Evolutionary conservation across 768 basidiomycete genomes (phyloP).

Genomic region (Lentinula sp.): DNA sequence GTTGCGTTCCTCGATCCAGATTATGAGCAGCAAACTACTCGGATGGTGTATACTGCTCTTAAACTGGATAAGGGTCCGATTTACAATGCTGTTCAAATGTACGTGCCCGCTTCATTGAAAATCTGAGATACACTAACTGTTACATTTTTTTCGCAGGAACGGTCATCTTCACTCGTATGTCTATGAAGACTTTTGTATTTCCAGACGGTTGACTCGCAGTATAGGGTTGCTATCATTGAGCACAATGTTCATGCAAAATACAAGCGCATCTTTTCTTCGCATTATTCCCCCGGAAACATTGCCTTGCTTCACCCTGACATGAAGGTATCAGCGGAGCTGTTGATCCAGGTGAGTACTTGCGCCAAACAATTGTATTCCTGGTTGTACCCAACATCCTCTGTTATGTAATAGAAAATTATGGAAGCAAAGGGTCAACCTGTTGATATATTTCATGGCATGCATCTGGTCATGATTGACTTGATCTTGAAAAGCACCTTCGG

Average conservation of each 20-base stretch:
- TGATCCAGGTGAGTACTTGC: conserved; percentile 46
- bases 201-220: conserved; percentile 14
- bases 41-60: conserved; percentile 66
- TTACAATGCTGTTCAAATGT: conserved; percentile 80
- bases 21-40: conserved; percentile 32
- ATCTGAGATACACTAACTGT: conserved; percentile 10
- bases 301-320: conserved; percentile 67
- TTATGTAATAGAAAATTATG: conserved; percentile 35
- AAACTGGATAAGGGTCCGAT: conserved; percentile 79
- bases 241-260: conserved; percentile 63
- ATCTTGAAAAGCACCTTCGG: conserved; percentile 60
- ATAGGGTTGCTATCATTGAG: conserved; percentile 76
- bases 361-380: not conserved
- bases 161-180: conserved; percentile 78
- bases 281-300: conserved; percentile 62
- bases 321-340: conserved; percentile 51
- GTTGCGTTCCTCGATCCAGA: conserved; percentile 71
- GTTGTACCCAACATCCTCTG: not conserved
- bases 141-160: conserved; percentile 41
- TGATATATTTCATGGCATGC: conserved; percentile 67
- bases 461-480: conserved; percentile 48
- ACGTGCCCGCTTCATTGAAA: conserved; percentile 20
- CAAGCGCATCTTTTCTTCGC: conserved; percentile 69
- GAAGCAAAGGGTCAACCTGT: conserved; percentile 45
- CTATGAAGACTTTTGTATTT: conserved; percentile 29